A percentile compares a stretch with the other conserved stretches of the same genome.
Conservation (phyloP, 768 basidiomycete species). For the Pisolithus tinctorius region DNA sequence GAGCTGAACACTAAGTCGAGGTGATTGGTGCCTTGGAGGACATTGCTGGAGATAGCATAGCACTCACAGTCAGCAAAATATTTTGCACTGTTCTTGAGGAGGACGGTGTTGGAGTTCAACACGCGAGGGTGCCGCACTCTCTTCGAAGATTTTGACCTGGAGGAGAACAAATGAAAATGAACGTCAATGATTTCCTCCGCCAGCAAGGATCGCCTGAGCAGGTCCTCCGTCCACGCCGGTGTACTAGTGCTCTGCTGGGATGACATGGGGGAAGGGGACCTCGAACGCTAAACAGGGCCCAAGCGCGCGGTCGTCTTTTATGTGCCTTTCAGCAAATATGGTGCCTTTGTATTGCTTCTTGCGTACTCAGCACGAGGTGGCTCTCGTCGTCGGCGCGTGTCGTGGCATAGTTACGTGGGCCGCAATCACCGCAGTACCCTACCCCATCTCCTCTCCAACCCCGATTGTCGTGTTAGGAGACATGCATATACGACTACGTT, state of each 20-base stretch:
- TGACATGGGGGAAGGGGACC: no score
- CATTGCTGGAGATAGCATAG: background rate
- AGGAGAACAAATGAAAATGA: slow-evolving; percentile 24
- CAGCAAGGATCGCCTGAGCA: slow-evolving; percentile 21
- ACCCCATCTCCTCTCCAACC: no score
- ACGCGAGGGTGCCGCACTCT: slow-evolving; percentile 13
- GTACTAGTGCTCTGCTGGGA: background rate
- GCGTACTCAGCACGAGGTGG: no score
- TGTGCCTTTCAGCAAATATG: no score
- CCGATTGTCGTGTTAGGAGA: no score
- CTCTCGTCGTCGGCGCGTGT: no score
- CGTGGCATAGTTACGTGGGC: no score
- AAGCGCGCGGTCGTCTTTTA: no score
- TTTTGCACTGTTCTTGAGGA: slow-evolving; percentile 20
- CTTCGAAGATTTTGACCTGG: slow-evolving; percentile 10
- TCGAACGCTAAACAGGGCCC: no score
- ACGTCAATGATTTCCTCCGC: slow-evolving; percentile 24
- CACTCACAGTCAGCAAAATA: slow-evolving; percentile 24
- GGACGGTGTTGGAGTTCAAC: slow-evolving; percentile 21
- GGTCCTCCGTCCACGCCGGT: slow-evolving; percentile 6
- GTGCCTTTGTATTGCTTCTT: no score
- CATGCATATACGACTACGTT: no score
- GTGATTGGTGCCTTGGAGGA: background rate
- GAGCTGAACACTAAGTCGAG: slow-evolving; percentile 11
- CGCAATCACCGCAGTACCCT: no score